phyloP scores from a whole-genome alignment of 2,329 filamentous ascomycete genomes.

The Stagonosporopsis vannaccii region DNA sequence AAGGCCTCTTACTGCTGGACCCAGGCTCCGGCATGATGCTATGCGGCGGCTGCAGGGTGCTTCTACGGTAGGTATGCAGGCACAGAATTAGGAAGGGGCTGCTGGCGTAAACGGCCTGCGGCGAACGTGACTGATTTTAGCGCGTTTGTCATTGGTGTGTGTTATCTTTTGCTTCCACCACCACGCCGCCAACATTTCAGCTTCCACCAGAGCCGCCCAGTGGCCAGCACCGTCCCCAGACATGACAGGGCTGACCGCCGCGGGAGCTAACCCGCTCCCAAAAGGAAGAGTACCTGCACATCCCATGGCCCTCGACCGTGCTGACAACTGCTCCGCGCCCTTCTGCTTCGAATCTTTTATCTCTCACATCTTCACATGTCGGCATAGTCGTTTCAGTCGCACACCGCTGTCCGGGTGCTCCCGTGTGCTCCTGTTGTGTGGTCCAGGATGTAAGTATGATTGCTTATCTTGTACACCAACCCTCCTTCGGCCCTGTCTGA shows the following conservation, averaged over 20 bases:
- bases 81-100: conserved; percentile 23
- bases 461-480: conserved; percentile 45
- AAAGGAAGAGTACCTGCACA: conserved; percentile 46
- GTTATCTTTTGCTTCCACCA: conserved; percentile 39
- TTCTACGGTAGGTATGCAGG: conserved; percentile 14
- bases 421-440: conserved; percentile 35
- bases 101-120: conserved; percentile 21
- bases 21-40: conserved; percentile 21
- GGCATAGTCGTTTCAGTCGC: conserved; percentile 30
- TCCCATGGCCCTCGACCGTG: conserved; percentile 29
- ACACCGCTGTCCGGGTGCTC: conserved; percentile 41
- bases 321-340: conserved; percentile 19
- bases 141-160: conserved; percentile 27
- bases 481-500: conserved; percentile 26
- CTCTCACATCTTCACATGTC: conserved; percentile 36
- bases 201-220: conserved; percentile 26
- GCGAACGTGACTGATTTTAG: conserved; percentile 14
- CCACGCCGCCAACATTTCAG: conserved; percentile 25
- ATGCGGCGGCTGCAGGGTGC: conserved; percentile 24
- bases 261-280: conserved; percentile 43
- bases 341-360: conserved; percentile 25
- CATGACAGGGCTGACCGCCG: conserved; percentile 38
- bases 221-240: conserved; percentile 26
- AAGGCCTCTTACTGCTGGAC: not conserved
- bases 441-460: conserved; percentile 33